These are phyloP conservation scores for Arabidopsis suecica DNA, from an alignment of 345 rosid species.

Conservation along the genomic window DNA sequence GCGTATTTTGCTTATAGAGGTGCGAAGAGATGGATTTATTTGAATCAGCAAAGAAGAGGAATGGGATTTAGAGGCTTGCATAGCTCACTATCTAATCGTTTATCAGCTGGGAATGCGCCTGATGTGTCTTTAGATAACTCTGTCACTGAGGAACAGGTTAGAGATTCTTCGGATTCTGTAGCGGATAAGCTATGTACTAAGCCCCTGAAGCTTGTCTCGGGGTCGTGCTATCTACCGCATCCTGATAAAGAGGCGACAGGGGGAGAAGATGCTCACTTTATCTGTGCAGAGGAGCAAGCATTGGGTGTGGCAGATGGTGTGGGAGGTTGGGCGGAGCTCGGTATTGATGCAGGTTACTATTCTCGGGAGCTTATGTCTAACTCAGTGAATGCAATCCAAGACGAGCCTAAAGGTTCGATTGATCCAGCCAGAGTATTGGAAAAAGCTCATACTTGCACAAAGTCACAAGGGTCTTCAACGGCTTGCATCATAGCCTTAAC, in stretches of 20 bases:
- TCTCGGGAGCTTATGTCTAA: slow-evolving; percentile 96
- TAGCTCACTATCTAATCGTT: slow-evolving; percentile 51
- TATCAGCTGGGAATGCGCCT: slow-evolving; percentile 70
- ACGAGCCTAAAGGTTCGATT: slow-evolving; percentile 86
- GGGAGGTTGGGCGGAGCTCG: slow-evolving; percentile 98
- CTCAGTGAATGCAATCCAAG: slow-evolving; percentile 75
- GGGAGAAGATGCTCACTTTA: slow-evolving; percentile 99
- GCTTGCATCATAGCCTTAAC: slow-evolving; percentile 95
- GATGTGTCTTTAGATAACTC: slow-evolving; percentile 71
- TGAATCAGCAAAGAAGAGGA: slow-evolving; percentile 40
- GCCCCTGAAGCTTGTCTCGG: slow-evolving; percentile 77
- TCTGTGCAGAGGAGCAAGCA: slow-evolving; percentile 83
- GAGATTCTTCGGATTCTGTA: slow-evolving; percentile 53
- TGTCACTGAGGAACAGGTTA: slow-evolving; percentile 58
- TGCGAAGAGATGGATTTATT: slow-evolving; percentile 58
- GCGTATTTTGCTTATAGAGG: slow-evolving; percentile 59
- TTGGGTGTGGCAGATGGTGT: slow-evolving; percentile 98
- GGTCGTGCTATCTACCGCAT: slow-evolving; percentile 92
- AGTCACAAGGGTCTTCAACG: slow-evolving; percentile 90
- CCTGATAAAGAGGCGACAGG: slow-evolving; percentile 99
- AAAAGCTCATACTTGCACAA: slow-evolving; percentile 90
- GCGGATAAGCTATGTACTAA: slow-evolving; percentile 49
- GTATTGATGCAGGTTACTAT: slow-evolving; percentile 82
- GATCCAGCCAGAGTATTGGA: slow-evolving; percentile 90
- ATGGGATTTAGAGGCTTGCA: slow-evolving; percentile 62